Evolutionary conservation across 2,329 filamentous ascomycete species (phyloP).

Genomic region (Xylaria polymorpha): DNA sequence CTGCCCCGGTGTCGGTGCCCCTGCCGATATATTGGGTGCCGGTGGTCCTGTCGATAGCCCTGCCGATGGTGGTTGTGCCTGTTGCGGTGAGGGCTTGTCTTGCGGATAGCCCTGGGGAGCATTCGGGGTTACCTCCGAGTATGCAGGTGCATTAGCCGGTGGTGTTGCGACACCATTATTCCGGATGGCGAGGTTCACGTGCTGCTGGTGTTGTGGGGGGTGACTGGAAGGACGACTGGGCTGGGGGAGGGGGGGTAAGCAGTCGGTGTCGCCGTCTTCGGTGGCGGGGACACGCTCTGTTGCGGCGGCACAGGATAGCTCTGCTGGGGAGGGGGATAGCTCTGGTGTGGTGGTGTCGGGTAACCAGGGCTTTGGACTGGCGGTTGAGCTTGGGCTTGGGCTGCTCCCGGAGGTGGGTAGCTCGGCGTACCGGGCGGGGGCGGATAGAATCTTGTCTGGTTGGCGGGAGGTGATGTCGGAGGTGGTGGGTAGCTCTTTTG

Average conservation of each 20-base stretch:
- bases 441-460: constrained; percentile 59
- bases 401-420: constrained; percentile 46
- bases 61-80: constrained; percentile 6
- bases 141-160: constrained; percentile 43
- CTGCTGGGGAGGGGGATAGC: constrained; percentile 44
- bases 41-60: constrained; percentile 34
- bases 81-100: constrained; percentile 48
- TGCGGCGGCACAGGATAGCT: constrained; percentile 50
- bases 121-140: constrained; percentile 43
- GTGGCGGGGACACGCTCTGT: constrained; percentile 54
- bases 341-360: constrained; percentile 48
- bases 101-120: constrained; percentile 48
- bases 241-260: constrained; percentile 49
- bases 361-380: constrained; percentile 40
- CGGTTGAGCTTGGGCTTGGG: constrained; percentile 12
- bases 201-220: constrained; percentile 51
- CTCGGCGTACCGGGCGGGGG: constrained; percentile 55
- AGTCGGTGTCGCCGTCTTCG: constrained; percentile 48
- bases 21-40: constrained; percentile 51
- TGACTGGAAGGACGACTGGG: constrained; percentile 16
- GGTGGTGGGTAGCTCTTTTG: constrained; percentile 60
- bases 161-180: constrained; percentile 51
- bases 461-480: constrained; percentile 60
- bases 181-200: constrained; percentile 51
- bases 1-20: constrained; percentile 60